Conservation (phyloP, 2,329 filamentous ascomycete species). For the Fusarium sublunatum region DNA sequence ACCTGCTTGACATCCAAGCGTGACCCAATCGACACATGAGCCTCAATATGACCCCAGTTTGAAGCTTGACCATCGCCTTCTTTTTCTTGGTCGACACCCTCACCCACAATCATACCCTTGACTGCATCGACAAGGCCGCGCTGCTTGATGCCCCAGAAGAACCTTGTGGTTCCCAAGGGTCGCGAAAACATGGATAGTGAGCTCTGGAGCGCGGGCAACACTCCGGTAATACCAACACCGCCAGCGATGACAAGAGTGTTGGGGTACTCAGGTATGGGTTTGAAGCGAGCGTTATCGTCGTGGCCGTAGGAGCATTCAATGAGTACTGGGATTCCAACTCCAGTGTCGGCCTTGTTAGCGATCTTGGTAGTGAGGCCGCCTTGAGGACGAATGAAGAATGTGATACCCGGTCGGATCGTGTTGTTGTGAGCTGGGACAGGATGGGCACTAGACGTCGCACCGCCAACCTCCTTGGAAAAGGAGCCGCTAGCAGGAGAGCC, state of each 20-base stretch:
- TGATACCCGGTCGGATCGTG: conserved; percentile 39
- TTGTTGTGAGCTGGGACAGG: conserved; percentile 2
- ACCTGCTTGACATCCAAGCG: conserved; percentile 45
- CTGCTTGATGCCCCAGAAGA: conserved; percentile 48
- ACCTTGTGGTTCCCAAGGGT: conserved; percentile 42
- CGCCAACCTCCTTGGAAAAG: conserved; percentile 30
- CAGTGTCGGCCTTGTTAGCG: conserved; percentile 24
- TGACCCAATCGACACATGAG: conserved; percentile 47
- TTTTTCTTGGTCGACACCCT: background rate
- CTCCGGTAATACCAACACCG: conserved; percentile 49
- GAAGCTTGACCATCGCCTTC: conserved; percentile 1
- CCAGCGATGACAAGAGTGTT: conserved; percentile 48
- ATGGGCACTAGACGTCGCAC: background rate
- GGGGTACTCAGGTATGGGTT: conserved; percentile 40
- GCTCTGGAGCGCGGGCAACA: conserved; percentile 42
- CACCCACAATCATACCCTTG: conserved; percentile 39
- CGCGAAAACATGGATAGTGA: conserved; percentile 33
- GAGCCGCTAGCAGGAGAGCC: background rate
- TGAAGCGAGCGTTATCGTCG: conserved; percentile 36
- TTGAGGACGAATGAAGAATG: conserved; percentile 44
- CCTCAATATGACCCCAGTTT: conserved; percentile 45
- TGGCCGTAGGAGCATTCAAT: conserved; percentile 48
- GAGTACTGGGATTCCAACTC: conserved; percentile 41
- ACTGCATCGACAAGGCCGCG: conserved; percentile 44
- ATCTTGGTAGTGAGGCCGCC: conserved; percentile 42